Conservation (phyloP, 1,139 yeast genomes). For the Sugiyamaella sp. region DNA sequence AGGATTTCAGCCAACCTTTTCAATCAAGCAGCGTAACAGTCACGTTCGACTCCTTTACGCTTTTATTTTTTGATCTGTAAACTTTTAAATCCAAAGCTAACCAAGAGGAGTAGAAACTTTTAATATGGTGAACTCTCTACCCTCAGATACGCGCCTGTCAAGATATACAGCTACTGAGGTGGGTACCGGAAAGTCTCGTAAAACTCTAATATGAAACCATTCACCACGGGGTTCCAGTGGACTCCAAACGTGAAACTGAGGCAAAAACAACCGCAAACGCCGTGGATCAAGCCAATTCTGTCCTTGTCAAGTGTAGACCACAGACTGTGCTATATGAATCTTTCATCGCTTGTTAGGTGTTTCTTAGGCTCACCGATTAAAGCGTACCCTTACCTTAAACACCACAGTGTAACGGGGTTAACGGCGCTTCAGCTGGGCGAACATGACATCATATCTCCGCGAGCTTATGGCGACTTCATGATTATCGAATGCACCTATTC, state of each 20-base stretch:
- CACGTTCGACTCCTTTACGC: neutral
- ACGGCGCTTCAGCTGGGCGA: neutral
- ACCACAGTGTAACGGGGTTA: neutral
- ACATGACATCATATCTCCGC: neutral
- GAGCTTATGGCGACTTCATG: neutral
- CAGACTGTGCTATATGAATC: neutral
- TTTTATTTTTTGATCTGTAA: neutral
- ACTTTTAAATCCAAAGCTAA: neutral
- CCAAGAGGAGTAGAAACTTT: conserved; percentile 1
- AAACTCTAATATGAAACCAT: conserved; percentile 1
- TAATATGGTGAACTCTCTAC: conserved; percentile 5
- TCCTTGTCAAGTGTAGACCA: neutral
- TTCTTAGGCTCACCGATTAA: neutral
- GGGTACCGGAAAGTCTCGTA: neutral
- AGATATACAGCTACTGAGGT: neutral
- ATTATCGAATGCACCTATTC: neutral
- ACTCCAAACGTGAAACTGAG: neutral
- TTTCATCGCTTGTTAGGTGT: conserved; percentile 3
- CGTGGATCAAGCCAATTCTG: neutral
- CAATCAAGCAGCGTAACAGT: too few relatives aligned
- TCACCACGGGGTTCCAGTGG: neutral
- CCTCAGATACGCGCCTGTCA: conserved; percentile 6
- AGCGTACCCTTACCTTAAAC: conserved; percentile 5
- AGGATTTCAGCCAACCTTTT: too few relatives aligned
- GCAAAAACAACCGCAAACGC: neutral